A percentile compares a stretch with the other conserved stretches of the same genome.
Conservation (phyloP, 768 basidiomycete species). For the Termitomyces sp. region DNA sequence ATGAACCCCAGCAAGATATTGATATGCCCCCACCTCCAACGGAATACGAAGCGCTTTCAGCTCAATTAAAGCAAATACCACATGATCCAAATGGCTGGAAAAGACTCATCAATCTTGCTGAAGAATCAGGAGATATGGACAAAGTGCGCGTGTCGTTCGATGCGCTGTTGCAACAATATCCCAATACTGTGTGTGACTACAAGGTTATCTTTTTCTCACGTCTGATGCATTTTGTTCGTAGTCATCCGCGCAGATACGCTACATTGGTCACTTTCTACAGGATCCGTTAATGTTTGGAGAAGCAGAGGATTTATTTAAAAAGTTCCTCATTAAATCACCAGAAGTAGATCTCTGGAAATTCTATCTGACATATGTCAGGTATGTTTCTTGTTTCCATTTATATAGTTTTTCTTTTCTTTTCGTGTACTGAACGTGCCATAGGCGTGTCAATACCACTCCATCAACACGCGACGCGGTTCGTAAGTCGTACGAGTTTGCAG, state of each 20-base stretch:
- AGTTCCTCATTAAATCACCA: constrained; percentile 80
- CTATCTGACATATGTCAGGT: constrained; percentile 92
- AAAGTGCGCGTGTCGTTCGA: constrained; percentile 82
- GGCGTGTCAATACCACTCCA: constrained; percentile 65
- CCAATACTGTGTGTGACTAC: constrained; percentile 77
- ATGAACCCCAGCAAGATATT: constrained; percentile 20
- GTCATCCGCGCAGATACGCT: constrained; percentile 83
- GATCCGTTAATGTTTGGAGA: constrained; percentile 62
- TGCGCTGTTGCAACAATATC: constrained; percentile 77
- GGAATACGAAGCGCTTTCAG: constrained; percentile 65
- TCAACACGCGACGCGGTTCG: constrained; percentile 72
- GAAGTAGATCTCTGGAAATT: constrained; percentile 91
- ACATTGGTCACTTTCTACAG: constrained; percentile 72
- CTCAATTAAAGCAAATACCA: constrained; percentile 61
- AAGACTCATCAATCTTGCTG: constrained; percentile 71
- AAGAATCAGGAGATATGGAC: constrained; percentile 72
- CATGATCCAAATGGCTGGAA: constrained; percentile 79
- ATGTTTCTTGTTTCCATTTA: constrained; percentile 26
- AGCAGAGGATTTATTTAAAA: constrained; percentile 87
- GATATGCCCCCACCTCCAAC: constrained; percentile 39
- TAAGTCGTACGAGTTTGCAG: constrained; percentile 91
- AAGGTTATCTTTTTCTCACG: constrained; percentile 6
- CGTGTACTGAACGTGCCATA: constrained; percentile 18
- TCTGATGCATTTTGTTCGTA: constrained; percentile 26
- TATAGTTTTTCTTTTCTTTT: constrained; percentile 3